phyloP scores from a whole-genome alignment of 2,329 filamentous ascomycete genomes.

The Sclerotinia nivalis region DNA sequence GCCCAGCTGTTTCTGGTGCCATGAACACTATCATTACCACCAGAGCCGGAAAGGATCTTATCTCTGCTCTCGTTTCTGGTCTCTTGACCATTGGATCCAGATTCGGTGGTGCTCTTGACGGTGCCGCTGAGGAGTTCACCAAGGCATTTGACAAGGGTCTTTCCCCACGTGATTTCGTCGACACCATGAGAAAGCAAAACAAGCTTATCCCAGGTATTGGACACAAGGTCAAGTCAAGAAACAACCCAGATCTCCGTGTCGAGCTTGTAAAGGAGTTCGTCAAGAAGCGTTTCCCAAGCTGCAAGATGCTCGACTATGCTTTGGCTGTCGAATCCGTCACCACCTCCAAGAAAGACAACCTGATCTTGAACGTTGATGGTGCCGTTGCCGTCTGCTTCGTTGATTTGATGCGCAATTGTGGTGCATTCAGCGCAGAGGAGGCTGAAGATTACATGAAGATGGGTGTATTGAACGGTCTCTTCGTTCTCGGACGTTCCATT shows the following conservation, averaged over 20 bases:
- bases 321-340: conserved; percentile 97
- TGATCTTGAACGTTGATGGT: conserved; percentile 98
- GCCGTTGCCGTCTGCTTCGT: conserved; percentile 99
- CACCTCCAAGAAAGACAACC: conserved; percentile 99
- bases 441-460: conserved; percentile 98
- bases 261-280: conserved; percentile 99
- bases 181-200: conserved; percentile 99
- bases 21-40: conserved; percentile 99
- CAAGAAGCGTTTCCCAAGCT: conserved; percentile 93
- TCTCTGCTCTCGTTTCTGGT: conserved; percentile 92
- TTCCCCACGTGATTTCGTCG: conserved; percentile 97
- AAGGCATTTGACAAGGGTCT: conserved; percentile 98
- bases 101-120: conserved; percentile 97
- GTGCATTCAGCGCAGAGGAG: conserved; percentile 93
- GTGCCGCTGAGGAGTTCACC: conserved; percentile 97
- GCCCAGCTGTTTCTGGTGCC: conserved; percentile 96
- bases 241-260: conserved; percentile 99
- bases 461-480: conserved; percentile 99
- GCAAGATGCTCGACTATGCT: conserved; percentile 98
- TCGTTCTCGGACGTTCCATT: conserved; percentile 94
- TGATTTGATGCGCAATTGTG: conserved; percentile 94
- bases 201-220: conserved; percentile 99
- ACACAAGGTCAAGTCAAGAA: conserved; percentile 98
- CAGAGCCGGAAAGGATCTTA: conserved; percentile 97
- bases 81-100: conserved; percentile 96